phyloP scores from a whole-genome alignment of 2,329 filamentous ascomycete species.

The Epichloe bromicola region DNA sequence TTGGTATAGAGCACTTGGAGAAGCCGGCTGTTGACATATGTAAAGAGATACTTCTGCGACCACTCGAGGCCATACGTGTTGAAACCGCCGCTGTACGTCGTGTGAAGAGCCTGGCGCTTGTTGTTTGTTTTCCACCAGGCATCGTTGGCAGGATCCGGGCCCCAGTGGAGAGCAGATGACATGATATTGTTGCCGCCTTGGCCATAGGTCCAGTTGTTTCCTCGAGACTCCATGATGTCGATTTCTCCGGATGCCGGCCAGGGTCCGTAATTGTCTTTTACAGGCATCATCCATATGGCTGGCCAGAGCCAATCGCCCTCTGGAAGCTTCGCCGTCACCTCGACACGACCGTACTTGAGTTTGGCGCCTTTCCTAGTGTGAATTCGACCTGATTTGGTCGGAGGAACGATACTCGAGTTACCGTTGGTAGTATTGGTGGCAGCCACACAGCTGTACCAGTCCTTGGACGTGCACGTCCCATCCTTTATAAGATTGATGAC shows the following conservation, averaged over 20 bases:
- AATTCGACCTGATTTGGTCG: conserved; percentile 65
- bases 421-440: conserved; percentile 57
- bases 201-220: conserved; percentile 65
- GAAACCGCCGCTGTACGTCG: conserved; percentile 54
- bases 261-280: conserved; percentile 54
- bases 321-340: conserved; percentile 66
- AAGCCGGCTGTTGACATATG: conserved; percentile 69
- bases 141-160: conserved; percentile 57
- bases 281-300: conserved; percentile 57
- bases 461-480: conserved; percentile 53
- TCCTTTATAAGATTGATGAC: conserved; percentile 54
- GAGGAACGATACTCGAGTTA: conserved; percentile 65
- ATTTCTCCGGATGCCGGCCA: conserved; percentile 79
- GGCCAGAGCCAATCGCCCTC: conserved; percentile 29
- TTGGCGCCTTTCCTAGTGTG: conserved; percentile 56
- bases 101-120: conserved; percentile 62
- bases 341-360: conserved; percentile 71
- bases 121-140: conserved; percentile 76
- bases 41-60: conserved; percentile 81
- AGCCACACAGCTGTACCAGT: conserved; percentile 46
- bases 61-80: conserved; percentile 77
- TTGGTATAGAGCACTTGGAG: conserved; percentile 70
- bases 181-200: conserved; percentile 74
- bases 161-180: conserved; percentile 72
- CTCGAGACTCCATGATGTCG: conserved; percentile 68